phyloP scores from a whole-genome alignment of 768 basidiomycete species.

The Coprinopsis cinerea region DNA sequence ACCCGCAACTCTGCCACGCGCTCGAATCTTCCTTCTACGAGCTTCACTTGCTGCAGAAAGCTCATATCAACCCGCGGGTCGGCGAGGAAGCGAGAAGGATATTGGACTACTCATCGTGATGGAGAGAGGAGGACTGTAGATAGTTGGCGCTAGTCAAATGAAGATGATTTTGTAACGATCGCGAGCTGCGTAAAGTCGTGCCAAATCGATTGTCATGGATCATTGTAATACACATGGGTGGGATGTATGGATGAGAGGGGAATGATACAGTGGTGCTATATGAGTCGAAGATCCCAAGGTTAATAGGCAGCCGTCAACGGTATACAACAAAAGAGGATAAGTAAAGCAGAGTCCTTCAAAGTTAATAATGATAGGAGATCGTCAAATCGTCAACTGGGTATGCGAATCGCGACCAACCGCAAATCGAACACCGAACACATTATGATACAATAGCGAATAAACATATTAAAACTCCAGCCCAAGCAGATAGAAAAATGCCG shows the following conservation, averaged over 20 bases:
- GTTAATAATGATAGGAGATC: background rate
- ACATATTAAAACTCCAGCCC: constrained; percentile 9
- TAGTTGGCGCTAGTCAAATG: too few species aligned
- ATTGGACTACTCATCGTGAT: constrained; percentile 29
- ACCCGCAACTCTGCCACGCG: constrained; percentile 77
- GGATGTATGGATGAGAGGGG: constrained; percentile 8
- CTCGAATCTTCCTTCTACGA: constrained; percentile 90
- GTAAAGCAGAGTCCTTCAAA: background rate
- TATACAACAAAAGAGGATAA: constrained; percentile 4
- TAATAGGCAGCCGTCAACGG: background rate
- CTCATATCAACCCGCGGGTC: constrained; percentile 64
- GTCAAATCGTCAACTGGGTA: background rate
- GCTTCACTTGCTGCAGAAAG: constrained; percentile 53
- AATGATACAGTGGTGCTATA: constrained; percentile 2
- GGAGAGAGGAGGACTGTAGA: too few species aligned
- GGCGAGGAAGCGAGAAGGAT: constrained; percentile 60
- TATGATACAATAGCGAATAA: constrained; percentile 14
- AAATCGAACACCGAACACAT: too few species aligned
- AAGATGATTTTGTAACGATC: too few species aligned
- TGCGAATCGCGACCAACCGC: background rate
- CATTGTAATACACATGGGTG: constrained; percentile 6
- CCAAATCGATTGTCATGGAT: background rate
- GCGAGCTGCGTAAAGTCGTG: background rate
- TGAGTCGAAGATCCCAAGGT: background rate
- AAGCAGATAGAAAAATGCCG: background rate